Evolutionary conservation across 106 monocot genomes (phyloP).

Genomic region (Allium cepa): DNA sequence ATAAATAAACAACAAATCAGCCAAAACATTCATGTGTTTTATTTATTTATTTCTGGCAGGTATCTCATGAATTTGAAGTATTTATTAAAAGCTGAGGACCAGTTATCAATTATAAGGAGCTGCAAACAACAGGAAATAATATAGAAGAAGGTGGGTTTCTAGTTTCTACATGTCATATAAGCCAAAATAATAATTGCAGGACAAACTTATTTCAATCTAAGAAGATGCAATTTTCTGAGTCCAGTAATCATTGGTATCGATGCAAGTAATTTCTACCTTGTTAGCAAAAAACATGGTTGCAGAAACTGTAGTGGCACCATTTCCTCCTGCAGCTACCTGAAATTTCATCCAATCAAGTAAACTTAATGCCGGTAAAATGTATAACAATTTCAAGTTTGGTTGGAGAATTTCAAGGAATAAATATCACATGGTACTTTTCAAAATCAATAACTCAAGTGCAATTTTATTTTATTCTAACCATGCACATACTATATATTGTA

Average conservation of each 20-base stretch:
- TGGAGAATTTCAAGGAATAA: background rate
- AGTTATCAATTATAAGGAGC: background rate
- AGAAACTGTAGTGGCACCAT: slow-evolving; percentile 98
- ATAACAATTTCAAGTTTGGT: no score
- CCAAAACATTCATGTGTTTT: no score
- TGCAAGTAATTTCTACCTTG: slow-evolving; percentile 30
- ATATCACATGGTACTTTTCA: background rate
- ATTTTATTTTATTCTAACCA: no score
- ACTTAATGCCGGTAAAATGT: no score
- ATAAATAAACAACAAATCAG: background rate
- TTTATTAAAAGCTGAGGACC: background rate
- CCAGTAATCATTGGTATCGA: no score
- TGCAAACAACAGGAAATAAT: background rate
- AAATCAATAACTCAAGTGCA: no score
- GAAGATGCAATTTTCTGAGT: background rate
- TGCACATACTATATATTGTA: no score
- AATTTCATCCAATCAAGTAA: background rate
- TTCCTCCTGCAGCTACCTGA: slow-evolving; percentile 69
- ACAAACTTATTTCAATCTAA: slow-evolving; percentile 4
- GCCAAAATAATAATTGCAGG: background rate
- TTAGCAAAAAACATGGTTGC: slow-evolving; percentile 97
- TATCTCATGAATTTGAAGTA: background rate
- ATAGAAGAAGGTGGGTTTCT: background rate
- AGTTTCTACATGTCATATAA: background rate
- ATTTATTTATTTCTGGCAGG: no score